Conservation (phyloP, 2,329 filamentous ascomycete genomes). For the Trichoderma hamatum region DNA sequence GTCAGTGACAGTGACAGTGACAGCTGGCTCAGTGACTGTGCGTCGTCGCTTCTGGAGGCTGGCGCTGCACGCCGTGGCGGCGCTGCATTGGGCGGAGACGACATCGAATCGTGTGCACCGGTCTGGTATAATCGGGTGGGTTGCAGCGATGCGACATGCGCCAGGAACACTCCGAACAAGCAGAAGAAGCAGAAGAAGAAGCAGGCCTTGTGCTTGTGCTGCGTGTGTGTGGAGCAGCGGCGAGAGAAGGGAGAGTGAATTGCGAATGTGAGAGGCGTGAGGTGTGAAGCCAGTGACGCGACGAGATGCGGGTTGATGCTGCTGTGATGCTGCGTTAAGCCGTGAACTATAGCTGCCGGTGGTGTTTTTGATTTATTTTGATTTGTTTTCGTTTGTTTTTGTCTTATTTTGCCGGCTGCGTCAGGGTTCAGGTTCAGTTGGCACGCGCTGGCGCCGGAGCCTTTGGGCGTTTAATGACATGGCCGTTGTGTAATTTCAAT, state of each 20-base stretch:
- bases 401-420: not conserved
- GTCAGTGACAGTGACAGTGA: not conserved
- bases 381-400: not conserved
- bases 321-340: not conserved
- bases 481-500: constrained; percentile 20
- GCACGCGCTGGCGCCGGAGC: constrained; percentile 9
- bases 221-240: not conserved
- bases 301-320: not conserved
- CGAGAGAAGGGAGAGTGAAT: not conserved
- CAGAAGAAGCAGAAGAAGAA: not conserved
- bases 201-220: not conserved
- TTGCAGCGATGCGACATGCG: constrained; percentile 23
- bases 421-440: not conserved
- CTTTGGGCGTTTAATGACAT: constrained; percentile 22
- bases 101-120: constrained; percentile 33
- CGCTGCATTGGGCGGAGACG: constrained; percentile 35
- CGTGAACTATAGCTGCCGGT: not conserved
- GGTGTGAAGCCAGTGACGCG: not conserved
- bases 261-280: not conserved
- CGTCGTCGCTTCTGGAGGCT: constrained; percentile 38
- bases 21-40: constrained; percentile 43
- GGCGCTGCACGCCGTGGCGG: constrained; percentile 41
- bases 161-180: constrained; percentile 20
- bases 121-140: not conserved
- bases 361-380: not conserved